Evolutionary conservation across 2,329 filamentous ascomycete genomes (phyloP).

Genomic region (Xylaria sp.): DNA sequence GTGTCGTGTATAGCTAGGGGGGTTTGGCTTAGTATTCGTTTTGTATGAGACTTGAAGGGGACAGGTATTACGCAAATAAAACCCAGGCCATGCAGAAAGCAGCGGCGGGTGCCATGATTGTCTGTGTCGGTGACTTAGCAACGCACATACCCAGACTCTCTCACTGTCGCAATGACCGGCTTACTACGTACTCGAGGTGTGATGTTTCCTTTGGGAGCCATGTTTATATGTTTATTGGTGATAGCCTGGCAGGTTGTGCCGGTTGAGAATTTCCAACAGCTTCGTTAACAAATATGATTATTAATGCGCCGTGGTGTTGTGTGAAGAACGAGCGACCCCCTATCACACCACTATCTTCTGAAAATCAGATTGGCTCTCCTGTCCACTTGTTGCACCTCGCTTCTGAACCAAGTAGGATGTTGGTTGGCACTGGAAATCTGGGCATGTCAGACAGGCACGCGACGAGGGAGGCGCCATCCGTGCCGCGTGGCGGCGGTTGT

Average conservation of each 20-base stretch:
- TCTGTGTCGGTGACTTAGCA: constrained; percentile 15
- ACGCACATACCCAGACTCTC: neutral
- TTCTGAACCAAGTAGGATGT: neutral
- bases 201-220: constrained; percentile 28
- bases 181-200: constrained; percentile 21
- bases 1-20: constrained; percentile 26
- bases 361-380: neutral
- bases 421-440: neutral
- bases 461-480: neutral
- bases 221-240: too few species aligned
- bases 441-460: neutral
- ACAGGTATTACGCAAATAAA: constrained; percentile 24
- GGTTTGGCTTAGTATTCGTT: constrained; percentile 1
- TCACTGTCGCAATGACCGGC: neutral
- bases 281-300: neutral
- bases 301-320: neutral
- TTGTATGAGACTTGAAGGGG: neutral
- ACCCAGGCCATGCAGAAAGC: constrained; percentile 31
- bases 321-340: neutral
- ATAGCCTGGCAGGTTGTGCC: neutral
- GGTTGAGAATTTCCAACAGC: neutral
- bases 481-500: neutral
- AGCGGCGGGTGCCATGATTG: constrained; percentile 26
- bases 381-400: neutral
- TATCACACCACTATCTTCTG: neutral